Conservation (phyloP, 2,329 filamentous ascomycete species). For the Didymella glomerata region DNA sequence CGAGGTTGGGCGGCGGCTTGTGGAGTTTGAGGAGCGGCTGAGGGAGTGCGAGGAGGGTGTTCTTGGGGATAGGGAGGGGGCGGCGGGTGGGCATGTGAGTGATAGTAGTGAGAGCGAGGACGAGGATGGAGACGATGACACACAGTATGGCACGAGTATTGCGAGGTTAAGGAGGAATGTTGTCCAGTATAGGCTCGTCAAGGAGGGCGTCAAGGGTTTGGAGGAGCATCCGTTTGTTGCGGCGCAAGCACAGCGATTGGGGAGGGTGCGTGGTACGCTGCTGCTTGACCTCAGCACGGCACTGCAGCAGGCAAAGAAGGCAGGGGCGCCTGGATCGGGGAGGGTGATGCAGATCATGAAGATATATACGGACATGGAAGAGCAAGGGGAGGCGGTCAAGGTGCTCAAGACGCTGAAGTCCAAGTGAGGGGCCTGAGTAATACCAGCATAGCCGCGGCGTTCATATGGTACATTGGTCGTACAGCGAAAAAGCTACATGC, state of each 20-base stretch:
- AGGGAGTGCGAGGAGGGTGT: constrained; percentile 55
- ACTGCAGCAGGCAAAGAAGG: constrained; percentile 63
- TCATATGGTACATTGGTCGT: constrained; percentile 50
- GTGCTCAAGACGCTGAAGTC: constrained; percentile 57
- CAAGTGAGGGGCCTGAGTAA: constrained; percentile 23
- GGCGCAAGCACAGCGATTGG: constrained; percentile 64
- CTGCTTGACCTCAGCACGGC: constrained; percentile 71
- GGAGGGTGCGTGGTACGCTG: constrained; percentile 68
- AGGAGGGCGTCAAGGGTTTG: constrained; percentile 59
- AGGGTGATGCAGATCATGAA: constrained; percentile 64
- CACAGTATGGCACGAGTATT: constrained; percentile 41
- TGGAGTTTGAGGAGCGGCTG: constrained; percentile 73
- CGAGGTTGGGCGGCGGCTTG: constrained; percentile 66
- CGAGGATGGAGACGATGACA: constrained; percentile 45
- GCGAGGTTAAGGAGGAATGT: constrained; percentile 64
- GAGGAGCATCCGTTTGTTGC: constrained; percentile 70
- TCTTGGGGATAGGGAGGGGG: constrained; percentile 16
- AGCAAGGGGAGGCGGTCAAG: constrained; percentile 66
- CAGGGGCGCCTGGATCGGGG: constrained; percentile 50
- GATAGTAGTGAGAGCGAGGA: constrained; percentile 45
- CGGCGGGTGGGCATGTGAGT: constrained; percentile 36
- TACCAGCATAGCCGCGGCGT: constrained; percentile 59
- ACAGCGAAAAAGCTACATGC: constrained; percentile 35
- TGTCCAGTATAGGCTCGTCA: constrained; percentile 66
- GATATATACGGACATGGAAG: constrained; percentile 69